Base-by-base conservation (phyloP, 108 stramenopile species). In the Asterionellopsis glacialis region DNA sequence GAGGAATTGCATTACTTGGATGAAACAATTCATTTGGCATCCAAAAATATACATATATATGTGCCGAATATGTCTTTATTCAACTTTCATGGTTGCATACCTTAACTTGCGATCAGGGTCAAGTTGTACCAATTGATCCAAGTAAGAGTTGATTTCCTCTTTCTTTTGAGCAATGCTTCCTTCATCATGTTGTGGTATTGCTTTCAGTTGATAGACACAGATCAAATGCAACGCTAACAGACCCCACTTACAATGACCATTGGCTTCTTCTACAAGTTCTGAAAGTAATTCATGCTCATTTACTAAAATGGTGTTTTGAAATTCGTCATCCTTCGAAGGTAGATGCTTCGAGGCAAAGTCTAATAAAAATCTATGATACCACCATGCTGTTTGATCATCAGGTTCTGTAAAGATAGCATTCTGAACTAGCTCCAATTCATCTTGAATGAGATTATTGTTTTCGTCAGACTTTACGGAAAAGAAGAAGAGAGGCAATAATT, bases 391-490 rank as follows among this genome's bases (percentile, higher is more conserved):
- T 65, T 97, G 95, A 65, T 99, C 97, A 68, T 96, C 97, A 9
- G 98, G 98, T 67, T 99, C 97, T 5, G 96, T 97, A 74, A 95
- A 99, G 27, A 98, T 67, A 21, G 95, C 97, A 66, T 93, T 68
- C 56, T 85, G 69, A 16, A 86, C 70, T 33, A 74, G 44, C 47
- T 78, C 76, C 60, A 83, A 64, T 72, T 93, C 88, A 38, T 67
- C 64, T 55, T 72, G 66, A 23, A 56, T 22, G 18, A 50, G 53
- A 15, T 25, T 41, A 10, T 43, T 22, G 6, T 40, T 38, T 39
- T 64, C 52, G 11, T 72, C 61, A 1, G 16, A 15, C n/a, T n/a
- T n/a, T n/a, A n/a, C n/a, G n/a, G n/a, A n/a, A n/a, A n/a, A n/a
- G 12, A 84, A 49, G 15, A 73, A 44, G 39, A 83, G 40, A 6